Evolutionary conservation across 805 yeast species (phyloP).

Genomic region (Yarrowia sp.): DNA sequence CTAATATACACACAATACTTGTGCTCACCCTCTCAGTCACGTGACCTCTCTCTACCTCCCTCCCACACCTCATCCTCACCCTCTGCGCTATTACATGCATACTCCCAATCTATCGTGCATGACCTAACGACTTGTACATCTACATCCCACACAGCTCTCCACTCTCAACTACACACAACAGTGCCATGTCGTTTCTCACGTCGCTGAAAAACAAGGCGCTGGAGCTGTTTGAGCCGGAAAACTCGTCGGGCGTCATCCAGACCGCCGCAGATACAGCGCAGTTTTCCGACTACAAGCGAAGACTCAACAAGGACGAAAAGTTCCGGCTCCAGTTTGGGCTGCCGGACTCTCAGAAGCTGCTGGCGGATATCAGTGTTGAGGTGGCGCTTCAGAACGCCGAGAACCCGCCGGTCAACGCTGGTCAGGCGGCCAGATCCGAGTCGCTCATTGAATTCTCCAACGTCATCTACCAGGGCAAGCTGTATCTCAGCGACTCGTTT

Average conservation of each 20-base stretch:
- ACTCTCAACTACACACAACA: not conserved
- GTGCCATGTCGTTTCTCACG: conserved; percentile 56
- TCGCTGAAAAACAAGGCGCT: conserved; percentile 57
- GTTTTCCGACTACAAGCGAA: conserved; percentile 47
- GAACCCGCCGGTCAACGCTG: conserved; percentile 40
- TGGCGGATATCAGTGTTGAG: conserved; percentile 75
- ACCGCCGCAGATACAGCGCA: conserved; percentile 39
- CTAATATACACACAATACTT: too few species aligned
- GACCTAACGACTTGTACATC: too few species aligned
- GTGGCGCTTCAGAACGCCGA: conserved; percentile 49
- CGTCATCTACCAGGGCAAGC: conserved; percentile 53
- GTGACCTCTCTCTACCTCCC: not conserved
- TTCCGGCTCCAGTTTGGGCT: conserved; percentile 71
- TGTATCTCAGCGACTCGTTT: conserved; percentile 78
- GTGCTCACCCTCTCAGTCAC: too few species aligned
- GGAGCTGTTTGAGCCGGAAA: conserved; percentile 52
- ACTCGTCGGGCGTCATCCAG: conserved; percentile 30
- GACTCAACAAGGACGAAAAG: conserved; percentile 70
- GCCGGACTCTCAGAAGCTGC: conserved; percentile 71
- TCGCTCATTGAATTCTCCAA: conserved; percentile 39
- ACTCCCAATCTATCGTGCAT: conserved; percentile 32
- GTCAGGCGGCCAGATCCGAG: conserved; percentile 42
- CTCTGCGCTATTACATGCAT: conserved; percentile 21
- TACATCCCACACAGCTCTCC: not conserved
- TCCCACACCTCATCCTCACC: not conserved